phyloP scores from a whole-genome alignment of 257 asterid genomes.

The Salvia rosmarinus region DNA sequence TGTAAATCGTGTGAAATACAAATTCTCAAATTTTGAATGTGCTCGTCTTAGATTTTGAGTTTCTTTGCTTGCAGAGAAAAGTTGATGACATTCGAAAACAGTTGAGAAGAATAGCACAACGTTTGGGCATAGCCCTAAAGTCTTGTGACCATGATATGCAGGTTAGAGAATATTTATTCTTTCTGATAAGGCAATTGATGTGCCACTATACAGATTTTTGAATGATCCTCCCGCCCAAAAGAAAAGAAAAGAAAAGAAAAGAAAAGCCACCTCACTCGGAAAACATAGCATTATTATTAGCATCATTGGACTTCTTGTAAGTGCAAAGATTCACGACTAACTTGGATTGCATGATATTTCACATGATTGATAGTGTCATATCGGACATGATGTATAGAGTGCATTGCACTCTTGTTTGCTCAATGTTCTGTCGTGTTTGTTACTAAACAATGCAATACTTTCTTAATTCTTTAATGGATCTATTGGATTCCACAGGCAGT shows the following conservation, averaged over 20 bases:
- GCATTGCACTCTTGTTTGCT: not conserved
- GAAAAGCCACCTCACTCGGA: not conserved
- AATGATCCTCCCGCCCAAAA: no score
- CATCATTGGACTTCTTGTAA: not conserved
- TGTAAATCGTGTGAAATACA: constrained; percentile 18
- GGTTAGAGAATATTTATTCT: constrained; percentile 38
- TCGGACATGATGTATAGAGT: not conserved
- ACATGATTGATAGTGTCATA: not conserved
- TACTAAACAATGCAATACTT: not conserved
- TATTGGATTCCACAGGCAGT: constrained; percentile 59
- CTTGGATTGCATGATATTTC: constrained; percentile 2
- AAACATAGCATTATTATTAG: not conserved
- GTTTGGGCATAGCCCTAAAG: constrained; percentile 75
- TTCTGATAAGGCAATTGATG: not conserved
- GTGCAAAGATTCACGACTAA: not conserved
- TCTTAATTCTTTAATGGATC: not conserved
- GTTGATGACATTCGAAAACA: constrained; percentile 80
- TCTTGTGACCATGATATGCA: constrained; percentile 82
- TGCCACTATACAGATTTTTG: not conserved
- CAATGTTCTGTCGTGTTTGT: not conserved
- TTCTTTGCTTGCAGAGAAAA: constrained; percentile 64
- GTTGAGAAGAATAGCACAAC: constrained; percentile 72
- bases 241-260: not conserved
- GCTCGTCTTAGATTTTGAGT: constrained; percentile 24
- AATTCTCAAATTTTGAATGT: constrained; percentile 17